Evolutionary conservation across 768 basidiomycete species (phyloP).

Genomic region (Mycena polygramma): DNA sequence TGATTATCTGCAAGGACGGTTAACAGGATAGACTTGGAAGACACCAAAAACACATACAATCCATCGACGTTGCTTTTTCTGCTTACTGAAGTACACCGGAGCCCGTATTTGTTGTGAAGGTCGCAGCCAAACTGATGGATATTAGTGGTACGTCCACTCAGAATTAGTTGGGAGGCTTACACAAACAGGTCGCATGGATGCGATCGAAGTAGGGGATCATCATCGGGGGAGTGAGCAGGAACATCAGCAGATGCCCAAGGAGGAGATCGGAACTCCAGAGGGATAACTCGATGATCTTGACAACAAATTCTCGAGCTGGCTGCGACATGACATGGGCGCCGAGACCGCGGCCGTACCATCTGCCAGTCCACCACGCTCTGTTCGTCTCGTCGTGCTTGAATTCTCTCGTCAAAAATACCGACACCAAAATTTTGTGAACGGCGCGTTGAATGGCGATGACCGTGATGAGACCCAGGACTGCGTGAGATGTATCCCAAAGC

Average conservation of each 20-base stretch:
- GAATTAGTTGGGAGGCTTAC: constrained; percentile 62
- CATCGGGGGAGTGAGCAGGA: constrained; percentile 91
- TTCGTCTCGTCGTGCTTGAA: constrained; percentile 99
- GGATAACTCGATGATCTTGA: constrained; percentile 97
- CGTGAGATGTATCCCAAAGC: constrained; percentile 91
- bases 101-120: constrained; percentile 95
- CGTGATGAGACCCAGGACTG: constrained; percentile 92
- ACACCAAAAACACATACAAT: constrained; percentile 68
- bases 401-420: constrained; percentile 95
- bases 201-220: constrained; percentile 93
- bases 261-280: constrained; percentile 97
- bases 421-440: constrained; percentile 92
- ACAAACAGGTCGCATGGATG: constrained; percentile 90
- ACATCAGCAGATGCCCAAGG: constrained; percentile 86
- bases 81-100: constrained; percentile 90
- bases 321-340: constrained; percentile 96
- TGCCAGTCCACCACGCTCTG: constrained; percentile 98
- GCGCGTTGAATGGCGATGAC: constrained; percentile 94
- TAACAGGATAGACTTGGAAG: constrained; percentile 11
- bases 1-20: constrained; percentile 70
- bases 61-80: constrained; percentile 90
- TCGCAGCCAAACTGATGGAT: constrained; percentile 85
- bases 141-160: constrained; percentile 38
- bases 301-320: constrained; percentile 95
- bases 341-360: constrained; percentile 96